Base-by-base conservation (phyloP, 2,329 filamentous ascomycete genomes). In the Plectosphaerella cucumerina region DNA sequence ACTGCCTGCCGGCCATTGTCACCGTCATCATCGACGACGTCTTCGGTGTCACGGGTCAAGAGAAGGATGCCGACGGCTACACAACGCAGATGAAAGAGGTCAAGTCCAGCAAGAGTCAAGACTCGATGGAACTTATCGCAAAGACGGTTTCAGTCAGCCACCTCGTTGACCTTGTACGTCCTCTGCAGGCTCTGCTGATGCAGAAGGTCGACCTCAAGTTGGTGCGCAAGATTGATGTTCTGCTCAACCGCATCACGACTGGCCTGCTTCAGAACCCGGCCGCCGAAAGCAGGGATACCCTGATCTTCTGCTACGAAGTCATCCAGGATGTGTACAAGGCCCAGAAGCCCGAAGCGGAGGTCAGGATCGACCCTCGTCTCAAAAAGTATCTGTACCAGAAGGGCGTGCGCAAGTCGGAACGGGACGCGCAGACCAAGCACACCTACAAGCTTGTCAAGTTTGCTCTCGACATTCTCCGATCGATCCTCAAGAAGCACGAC, bases 21-120 rank as follows among this genome's bases (percentile, higher is more conserved):
- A 80, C 83, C 1, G 83, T 99, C 42, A 86, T 97, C 56, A 94
- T 99, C 89, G 94, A 99, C 62, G 95, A 99, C 64, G 94, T 95
- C 12, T 99, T 99, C 63, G 95, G 95, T 26, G 83, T 85, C 6
- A 87, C 88, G 33, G 94, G 94, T 2, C 89, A 96, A 70, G 93
- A 99, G 64, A 99, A 99, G 69, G 94, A 99, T 61, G 93, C 93
- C 0, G 91, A 97, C 60, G 94, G 92, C 49, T 99, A 99, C 66
- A 86, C 87, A 50, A 96, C 85, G 65, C 89, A 93, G 68, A 97
- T 95, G 86, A 96, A 95, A 69, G 94, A 99, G 70, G 87, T 99
- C 51, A 97, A 96, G 74, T 94, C 89, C 68, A 97, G 89, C 75
- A 99, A 97, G 75, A 97, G 92, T 65, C 96, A 92, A 62, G 95